Evolutionary conservation across 2,329 filamentous ascomycete genomes (phyloP).

Genomic region (Cercospora janseana): DNA sequence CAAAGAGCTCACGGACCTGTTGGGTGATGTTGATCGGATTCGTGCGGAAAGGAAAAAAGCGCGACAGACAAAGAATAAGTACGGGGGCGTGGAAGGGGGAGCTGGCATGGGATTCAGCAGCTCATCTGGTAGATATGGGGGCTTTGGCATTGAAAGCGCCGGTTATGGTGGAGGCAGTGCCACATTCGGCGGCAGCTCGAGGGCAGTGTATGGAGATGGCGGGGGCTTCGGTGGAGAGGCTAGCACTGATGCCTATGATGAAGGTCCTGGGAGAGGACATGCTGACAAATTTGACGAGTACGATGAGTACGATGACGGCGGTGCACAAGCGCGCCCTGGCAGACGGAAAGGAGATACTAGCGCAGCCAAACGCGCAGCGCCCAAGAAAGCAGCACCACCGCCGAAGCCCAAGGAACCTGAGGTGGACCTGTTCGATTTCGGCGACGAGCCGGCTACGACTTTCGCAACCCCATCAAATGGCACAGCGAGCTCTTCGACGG

Average conservation of each 20-base stretch:
- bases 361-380: constrained; percentile 33
- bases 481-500: constrained; percentile 35
- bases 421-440: constrained; percentile 85
- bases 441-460: constrained; percentile 53
- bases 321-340: constrained; percentile 50
- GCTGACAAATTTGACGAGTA: constrained; percentile 85
- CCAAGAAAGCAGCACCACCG: constrained; percentile 64
- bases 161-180: constrained; percentile 35
- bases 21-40: constrained; percentile 88
- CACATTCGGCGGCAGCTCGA: constrained; percentile 64
- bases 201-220: constrained; percentile 88
- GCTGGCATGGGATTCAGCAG: constrained; percentile 55
- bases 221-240: constrained; percentile 81
- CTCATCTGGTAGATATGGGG: constrained; percentile 68
- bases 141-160: constrained; percentile 78
- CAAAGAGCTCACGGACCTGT: constrained; percentile 91
- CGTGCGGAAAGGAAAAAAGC: constrained; percentile 78
- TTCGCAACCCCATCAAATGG: constrained; percentile 45
- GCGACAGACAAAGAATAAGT: constrained; percentile 85
- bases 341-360: constrained; percentile 52
- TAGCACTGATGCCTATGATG: constrained; percentile 58
- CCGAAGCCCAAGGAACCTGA: constrained; percentile 85
- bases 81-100: constrained; percentile 88
- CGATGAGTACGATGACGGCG: constrained; percentile 87
- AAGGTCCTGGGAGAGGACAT: constrained; percentile 61